Evolutionary conservation across 2,329 filamentous ascomycete species (phyloP).

Genomic region (Ampelomyces quisqualis): DNA sequence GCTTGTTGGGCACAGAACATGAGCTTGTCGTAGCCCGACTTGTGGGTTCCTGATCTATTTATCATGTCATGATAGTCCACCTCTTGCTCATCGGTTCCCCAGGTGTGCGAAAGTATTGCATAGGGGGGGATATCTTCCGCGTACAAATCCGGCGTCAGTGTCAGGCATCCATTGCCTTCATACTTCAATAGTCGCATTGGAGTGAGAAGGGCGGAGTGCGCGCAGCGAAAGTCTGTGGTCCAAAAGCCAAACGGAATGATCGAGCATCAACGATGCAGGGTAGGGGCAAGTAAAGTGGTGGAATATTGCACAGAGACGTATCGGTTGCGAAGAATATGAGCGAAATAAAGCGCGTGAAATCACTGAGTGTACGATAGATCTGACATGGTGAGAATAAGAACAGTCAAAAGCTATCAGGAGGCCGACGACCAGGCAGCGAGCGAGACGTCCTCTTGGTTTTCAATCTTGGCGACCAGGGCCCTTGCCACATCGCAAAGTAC

Average conservation of each 20-base stretch:
- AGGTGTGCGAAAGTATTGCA: constrained; percentile 10
- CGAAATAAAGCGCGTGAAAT: too few species aligned
- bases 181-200: neutral
- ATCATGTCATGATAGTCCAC: constrained; percentile 6
- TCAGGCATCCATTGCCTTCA: neutral
- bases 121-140: constrained; percentile 4
- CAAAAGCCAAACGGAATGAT: too few species aligned
- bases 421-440: neutral
- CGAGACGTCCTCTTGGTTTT: too few species aligned
- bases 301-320: too few species aligned
- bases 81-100: constrained; percentile 2
- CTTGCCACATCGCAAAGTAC: neutral
- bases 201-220: too few species aligned
- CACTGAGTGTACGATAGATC: too few species aligned
- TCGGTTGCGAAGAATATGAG: too few species aligned
- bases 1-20: constrained; percentile 7
- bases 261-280: too few species aligned
- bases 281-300: too few species aligned
- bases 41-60: neutral
- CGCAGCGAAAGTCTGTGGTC: too few species aligned
- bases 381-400: too few species aligned
- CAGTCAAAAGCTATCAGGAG: too few species aligned
- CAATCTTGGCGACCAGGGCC: neutral
- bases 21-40: constrained; percentile 9
- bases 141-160: neutral